phyloP scores from a whole-genome alignment of 495 filamentous ascomycete species.

The Clohesyomyces aquaticus region DNA sequence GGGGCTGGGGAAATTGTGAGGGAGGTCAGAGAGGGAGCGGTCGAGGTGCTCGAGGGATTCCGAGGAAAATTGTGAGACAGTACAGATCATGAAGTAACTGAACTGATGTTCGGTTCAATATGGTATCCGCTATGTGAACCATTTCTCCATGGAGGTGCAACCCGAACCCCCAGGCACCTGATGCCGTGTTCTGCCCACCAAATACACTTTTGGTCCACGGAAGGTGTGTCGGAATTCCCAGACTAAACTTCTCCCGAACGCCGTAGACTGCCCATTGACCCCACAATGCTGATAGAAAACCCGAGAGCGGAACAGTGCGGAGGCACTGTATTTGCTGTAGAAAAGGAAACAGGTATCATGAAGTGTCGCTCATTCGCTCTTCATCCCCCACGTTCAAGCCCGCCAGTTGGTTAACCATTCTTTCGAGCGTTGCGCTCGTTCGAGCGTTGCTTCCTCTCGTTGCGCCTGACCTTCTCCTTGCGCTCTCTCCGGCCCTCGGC shows the following conservation, averaged over 20 bases:
- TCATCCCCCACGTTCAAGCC: constrained; percentile 7
- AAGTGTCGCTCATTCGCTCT: background rate
- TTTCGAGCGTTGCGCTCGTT: constrained; percentile 42
- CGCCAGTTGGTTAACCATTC: constrained; percentile 25
- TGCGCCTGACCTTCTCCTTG: constrained; percentile 41
- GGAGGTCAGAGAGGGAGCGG: constrained; percentile 46
- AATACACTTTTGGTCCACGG: too few relatives aligned
- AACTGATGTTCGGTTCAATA: too few relatives aligned
- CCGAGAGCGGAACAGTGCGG: background rate
- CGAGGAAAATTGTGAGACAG: constrained; percentile 1
- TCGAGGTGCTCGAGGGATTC: constrained; percentile 30
- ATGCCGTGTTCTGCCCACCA: too few relatives aligned
- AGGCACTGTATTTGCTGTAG: background rate
- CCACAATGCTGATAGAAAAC: background rate
- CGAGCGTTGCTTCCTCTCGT: constrained; percentile 42
- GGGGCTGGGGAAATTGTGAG: constrained; percentile 53
- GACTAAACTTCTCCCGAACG: too few relatives aligned
- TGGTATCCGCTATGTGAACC: too few relatives aligned
- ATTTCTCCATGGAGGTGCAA: too few relatives aligned
- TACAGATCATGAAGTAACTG: too few relatives aligned
- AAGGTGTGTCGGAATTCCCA: too few relatives aligned
- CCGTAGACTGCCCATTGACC: background rate
- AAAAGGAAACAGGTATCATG: background rate
- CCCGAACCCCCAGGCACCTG: too few relatives aligned
- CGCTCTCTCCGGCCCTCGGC: constrained; percentile 60